phyloP scores from a whole-genome alignment of 2,329 filamentous ascomycete species.

The Clathrospora elynae region DNA sequence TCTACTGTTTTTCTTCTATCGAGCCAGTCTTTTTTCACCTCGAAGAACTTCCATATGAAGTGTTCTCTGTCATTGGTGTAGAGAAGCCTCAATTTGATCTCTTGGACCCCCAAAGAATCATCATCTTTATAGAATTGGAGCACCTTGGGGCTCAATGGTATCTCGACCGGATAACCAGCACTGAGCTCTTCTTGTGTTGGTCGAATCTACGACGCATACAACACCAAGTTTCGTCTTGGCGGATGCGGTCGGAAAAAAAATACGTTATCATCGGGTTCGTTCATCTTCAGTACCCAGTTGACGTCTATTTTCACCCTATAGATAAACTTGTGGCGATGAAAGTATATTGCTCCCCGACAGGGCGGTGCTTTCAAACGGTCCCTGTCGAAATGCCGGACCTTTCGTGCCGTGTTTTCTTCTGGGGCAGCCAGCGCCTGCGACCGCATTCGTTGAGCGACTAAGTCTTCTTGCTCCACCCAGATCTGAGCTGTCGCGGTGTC shows the following conservation, averaged over 20 bases:
- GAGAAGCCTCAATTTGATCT: slow-evolving; percentile 4
- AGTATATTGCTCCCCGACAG: slow-evolving; percentile 8
- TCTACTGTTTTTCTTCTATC: too few relatives aligned
- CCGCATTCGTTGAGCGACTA: too few relatives aligned
- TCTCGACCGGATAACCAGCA: not conserved
- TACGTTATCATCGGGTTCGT: not conserved
- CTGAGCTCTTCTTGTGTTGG: slow-evolving; percentile 6
- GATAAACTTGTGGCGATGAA: slow-evolving; percentile 6
- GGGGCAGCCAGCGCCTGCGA: not conserved
- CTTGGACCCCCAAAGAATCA: slow-evolving; percentile 4
- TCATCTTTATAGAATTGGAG: slow-evolving; percentile 6
- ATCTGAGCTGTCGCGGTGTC: slow-evolving; percentile 10
- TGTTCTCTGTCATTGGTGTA: not conserved
- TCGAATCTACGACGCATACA: slow-evolving; percentile 10
- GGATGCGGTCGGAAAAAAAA: slow-evolving; percentile 6
- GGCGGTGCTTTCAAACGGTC: slow-evolving; percentile 5
- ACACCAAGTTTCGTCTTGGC: slow-evolving; percentile 1
- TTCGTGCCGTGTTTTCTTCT: not conserved
- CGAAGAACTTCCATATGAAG: slow-evolving; percentile 5
- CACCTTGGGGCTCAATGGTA: slow-evolving; percentile 7
- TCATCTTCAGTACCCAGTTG: slow-evolving; percentile 8
- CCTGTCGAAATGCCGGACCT: not conserved
- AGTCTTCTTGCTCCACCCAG: slow-evolving; percentile 7
- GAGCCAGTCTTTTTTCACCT: slow-evolving; percentile 8
- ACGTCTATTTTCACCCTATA: slow-evolving; percentile 10